Evolutionary conservation across 129 eudicot species (phyloP), one percentile per base, ranked within the genome.

Genomic region (Artemisia argyi): DNA sequence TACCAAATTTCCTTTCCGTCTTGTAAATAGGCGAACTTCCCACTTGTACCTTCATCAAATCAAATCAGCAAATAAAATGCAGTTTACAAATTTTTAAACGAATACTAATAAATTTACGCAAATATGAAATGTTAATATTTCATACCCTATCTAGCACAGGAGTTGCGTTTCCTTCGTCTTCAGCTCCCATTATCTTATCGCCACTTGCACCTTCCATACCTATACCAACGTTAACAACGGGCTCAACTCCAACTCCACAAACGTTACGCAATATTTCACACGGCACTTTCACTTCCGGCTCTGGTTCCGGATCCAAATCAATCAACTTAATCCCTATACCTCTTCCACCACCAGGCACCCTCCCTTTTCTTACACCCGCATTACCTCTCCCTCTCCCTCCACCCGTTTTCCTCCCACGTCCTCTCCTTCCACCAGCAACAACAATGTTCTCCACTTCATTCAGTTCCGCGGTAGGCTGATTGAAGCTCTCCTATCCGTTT

Each of bases 191-290:
- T 60, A 86, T 75, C 74, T 86, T 95, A 56, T 95, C 97, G 6
- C 76, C 88, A 71, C 96, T 88, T n/a, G 87, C 91, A 72, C 97
- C 99, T 30, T 90, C 97, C 99, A 95, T 90, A 46, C 87, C 92
- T 50, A n/a, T 86, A 75, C 72, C 85, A 20, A 76, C 95, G 75
- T 88, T 81, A 20, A 81, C 30, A 58, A 74, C 80, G 2, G 89
- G 87, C 61, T 79, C 86, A 80, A 65, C 87, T 61, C 86, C 89
- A 68, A 81, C 66, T 44, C 82, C 84, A 75, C 75, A 72, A 9
- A 79, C 72, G 73, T 84, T 86, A 14, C 96, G 97, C 81, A 76
- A 55, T 75, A 63, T 83, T 74, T 80, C 88, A 73, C 86, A 66
- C 71, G 88, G 96, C 60, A 85, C 88, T 74, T 90, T 94, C 35